Evolutionary conservation across 768 basidiomycete genomes (phyloP).

Genomic region (Macrolepiota albuminosa): DNA sequence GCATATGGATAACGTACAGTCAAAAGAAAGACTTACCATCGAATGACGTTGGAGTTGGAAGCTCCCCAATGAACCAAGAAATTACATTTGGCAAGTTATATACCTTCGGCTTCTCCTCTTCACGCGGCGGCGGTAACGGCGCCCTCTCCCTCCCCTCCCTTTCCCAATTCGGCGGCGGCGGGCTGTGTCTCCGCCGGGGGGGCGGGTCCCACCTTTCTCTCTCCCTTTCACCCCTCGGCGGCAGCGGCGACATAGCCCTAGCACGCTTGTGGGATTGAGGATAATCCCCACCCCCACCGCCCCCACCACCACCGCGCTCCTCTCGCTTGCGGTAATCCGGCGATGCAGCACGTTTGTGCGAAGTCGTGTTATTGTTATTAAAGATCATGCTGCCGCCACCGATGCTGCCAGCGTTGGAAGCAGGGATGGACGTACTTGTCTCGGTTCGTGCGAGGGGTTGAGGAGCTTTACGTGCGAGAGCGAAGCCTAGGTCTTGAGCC

Average conservation of each 20-base stretch:
- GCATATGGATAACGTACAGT: not conserved
- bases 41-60: constrained; percentile 2
- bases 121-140: constrained; percentile 8
- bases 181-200: constrained; percentile 7
- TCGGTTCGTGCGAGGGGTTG: constrained; percentile 59
- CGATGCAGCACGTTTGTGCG: constrained; percentile 12
- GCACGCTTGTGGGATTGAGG: constrained; percentile 12
- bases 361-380: not conserved
- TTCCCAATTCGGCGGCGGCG: constrained; percentile 9
- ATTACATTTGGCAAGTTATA: constrained; percentile 7
- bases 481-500: constrained; percentile 81
- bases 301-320: constrained; percentile 8
- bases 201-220: constrained; percentile 15
- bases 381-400: not conserved
- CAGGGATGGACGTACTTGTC: not conserved
- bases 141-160: constrained; percentile 6
- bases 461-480: constrained; percentile 38
- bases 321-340: constrained; percentile 14
- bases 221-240: constrained; percentile 9
- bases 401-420: not conserved
- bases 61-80: constrained; percentile 14
- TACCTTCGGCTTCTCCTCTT: constrained; percentile 11
- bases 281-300: constrained; percentile 10
- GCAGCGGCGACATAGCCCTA: constrained; percentile 8
- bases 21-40: not conserved